These are phyloP conservation scores for Akanthomyces muscarius DNA, from an alignment of 2,329 filamentous ascomycete genomes.

Conservation along the genomic window DNA sequence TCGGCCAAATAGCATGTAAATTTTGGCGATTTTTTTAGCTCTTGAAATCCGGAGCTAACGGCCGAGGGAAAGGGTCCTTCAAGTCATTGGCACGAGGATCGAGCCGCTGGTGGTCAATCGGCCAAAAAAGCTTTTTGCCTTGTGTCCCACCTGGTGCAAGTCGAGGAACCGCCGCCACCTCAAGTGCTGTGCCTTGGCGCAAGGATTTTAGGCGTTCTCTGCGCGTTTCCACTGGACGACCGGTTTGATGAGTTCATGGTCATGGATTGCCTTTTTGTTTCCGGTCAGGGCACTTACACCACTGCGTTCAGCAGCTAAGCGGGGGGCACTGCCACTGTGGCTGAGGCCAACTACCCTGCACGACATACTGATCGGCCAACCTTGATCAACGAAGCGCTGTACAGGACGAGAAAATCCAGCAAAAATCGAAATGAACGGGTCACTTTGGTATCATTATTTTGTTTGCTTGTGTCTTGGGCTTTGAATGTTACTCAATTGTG, in stretches of 20 bases:
- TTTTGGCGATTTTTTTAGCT: neutral
- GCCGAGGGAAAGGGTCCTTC: neutral
- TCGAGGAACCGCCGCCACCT: neutral
- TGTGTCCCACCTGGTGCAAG: neutral
- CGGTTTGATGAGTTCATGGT: neutral
- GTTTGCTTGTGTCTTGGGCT: too few species aligned
- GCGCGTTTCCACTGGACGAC: neutral
- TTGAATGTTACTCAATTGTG: too few species aligned
- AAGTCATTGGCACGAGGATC: neutral
- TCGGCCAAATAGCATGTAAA: neutral
- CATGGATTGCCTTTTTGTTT: too few species aligned
- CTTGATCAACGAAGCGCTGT: too few species aligned
- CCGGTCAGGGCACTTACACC: neutral
- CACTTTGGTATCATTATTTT: too few species aligned
- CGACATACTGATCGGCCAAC: too few species aligned
- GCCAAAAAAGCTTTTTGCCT: neutral
- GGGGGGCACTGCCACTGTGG: too few species aligned
- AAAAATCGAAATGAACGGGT: too few species aligned
- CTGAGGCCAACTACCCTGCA: too few species aligned
- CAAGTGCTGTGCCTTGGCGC: neutral
- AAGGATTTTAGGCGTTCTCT: neutral
- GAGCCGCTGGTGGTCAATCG: conserved; percentile 2
- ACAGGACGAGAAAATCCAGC: too few species aligned
- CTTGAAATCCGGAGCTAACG: neutral
- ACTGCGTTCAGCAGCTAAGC: too few species aligned